A percentile compares a stretch with the other conserved stretches of the same genome.
phyloP scores from a whole-genome alignment of 139 green algal species.

The Ostreobium quekettii region DNA sequence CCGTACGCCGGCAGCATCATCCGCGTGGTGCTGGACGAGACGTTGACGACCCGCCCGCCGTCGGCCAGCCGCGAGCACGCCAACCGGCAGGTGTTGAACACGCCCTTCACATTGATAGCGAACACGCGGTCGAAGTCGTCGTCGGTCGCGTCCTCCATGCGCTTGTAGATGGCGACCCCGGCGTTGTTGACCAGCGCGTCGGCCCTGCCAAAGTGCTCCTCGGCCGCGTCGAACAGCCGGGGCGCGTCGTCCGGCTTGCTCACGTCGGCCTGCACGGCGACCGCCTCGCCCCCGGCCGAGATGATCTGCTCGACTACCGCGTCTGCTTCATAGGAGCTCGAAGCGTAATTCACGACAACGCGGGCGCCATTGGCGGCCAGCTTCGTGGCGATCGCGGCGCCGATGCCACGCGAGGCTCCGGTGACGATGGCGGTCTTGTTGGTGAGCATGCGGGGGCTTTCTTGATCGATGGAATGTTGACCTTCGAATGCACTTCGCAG shows the following conservation, averaged over 20 bases:
- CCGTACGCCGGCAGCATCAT: not conserved
- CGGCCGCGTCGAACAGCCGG: constrained; percentile 18
- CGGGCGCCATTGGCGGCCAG: constrained; percentile 63
- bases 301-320: constrained; percentile 62
- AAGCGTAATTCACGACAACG: constrained; percentile 79
- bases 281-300: constrained; percentile 59
- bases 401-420: constrained; percentile 87
- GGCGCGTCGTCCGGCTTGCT: constrained; percentile 10
- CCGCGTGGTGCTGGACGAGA: not conserved
- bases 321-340: constrained; percentile 60
- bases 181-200: constrained; percentile 25
- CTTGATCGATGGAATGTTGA: too few species aligned
- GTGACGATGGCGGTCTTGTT: constrained; percentile 68
- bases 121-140: not conserved
- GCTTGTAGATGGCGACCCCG: not conserved
- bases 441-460: too few species aligned
- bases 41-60: constrained; percentile 2
- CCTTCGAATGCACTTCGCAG: too few species aligned
- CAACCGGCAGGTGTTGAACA: constrained; percentile 1
- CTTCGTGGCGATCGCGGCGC: constrained; percentile 73
- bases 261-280: constrained; percentile 61
- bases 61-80: not conserved
- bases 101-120: constrained; percentile 5
- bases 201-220: not conserved
- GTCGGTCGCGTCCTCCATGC: not conserved